Conservation (phyloP, 176 grass and related monocot species). For the Oryza meyeriana region DNA sequence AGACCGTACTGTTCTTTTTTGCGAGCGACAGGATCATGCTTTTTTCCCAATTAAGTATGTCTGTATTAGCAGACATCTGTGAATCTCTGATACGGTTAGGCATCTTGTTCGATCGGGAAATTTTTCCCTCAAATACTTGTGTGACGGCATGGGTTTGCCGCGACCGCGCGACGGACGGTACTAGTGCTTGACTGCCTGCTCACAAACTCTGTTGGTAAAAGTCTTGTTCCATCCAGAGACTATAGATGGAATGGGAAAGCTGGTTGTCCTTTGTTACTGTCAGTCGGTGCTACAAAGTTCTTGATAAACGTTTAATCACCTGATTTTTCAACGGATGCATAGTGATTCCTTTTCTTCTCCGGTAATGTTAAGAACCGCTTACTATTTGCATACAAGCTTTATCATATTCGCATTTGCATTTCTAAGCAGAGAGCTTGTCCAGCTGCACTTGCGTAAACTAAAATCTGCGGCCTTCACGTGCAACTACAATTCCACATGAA, state of each 20-base stretch:
- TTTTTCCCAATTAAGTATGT: neutral
- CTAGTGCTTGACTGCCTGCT: neutral
- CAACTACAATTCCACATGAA: neutral
- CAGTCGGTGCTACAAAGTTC: neutral
- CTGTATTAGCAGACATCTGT: neutral
- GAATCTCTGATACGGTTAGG: neutral
- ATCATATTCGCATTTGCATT: neutral
- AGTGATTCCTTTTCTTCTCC: neutral
- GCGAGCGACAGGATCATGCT: neutral
- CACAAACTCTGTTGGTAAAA: neutral
- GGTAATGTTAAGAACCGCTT: neutral
- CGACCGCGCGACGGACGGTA: neutral
- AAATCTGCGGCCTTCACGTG: constrained; percentile 6
- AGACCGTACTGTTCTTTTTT: neutral
- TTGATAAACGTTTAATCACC: neutral
- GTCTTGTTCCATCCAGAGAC: neutral
- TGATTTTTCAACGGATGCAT: neutral
- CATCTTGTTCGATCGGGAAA: neutral
- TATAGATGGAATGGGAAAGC: neutral
- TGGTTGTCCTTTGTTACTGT: neutral
- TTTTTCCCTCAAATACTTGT: neutral
- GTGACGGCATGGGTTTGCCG: too few relatives aligned
- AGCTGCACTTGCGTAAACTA: neutral
- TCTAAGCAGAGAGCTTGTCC: neutral
- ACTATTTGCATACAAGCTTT: neutral